These are phyloP conservation scores for Hypholoma fasciculare DNA, from an alignment of 768 basidiomycete genomes.

Conservation along the genomic window DNA sequence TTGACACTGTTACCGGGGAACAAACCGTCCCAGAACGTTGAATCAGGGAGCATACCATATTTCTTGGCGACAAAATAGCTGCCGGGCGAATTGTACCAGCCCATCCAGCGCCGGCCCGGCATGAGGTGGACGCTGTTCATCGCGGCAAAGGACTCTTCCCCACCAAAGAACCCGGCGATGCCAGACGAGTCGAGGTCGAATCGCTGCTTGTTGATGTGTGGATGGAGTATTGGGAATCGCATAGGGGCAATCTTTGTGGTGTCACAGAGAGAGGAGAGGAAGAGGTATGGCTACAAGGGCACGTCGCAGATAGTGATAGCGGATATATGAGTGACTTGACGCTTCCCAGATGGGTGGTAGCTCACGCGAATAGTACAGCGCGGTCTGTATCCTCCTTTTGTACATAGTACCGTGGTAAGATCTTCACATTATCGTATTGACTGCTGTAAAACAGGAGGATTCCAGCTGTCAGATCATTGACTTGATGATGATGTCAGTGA, in stretches of 20 bases:
- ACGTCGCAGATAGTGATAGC: too few relatives aligned
- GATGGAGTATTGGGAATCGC: not conserved
- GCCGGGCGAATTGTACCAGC: constrained; percentile 15
- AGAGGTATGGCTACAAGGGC: too few relatives aligned
- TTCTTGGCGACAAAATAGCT: constrained; percentile 13
- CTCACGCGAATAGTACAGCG: too few relatives aligned
- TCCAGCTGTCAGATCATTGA: too few relatives aligned
- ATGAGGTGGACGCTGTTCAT: constrained; percentile 14
- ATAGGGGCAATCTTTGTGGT: not conserved
- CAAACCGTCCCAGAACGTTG: constrained; percentile 9
- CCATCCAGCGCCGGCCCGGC: constrained; percentile 8
- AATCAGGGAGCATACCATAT: constrained; percentile 6
- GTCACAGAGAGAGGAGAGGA: too few relatives aligned
- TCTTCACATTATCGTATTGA: too few relatives aligned
- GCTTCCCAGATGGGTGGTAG: too few relatives aligned
- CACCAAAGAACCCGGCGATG: constrained; percentile 14
- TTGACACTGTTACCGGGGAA: constrained; percentile 3
- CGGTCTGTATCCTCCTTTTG: too few relatives aligned
- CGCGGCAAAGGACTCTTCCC: constrained; percentile 11
- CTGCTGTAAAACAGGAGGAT: too few relatives aligned
- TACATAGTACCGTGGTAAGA: too few relatives aligned
- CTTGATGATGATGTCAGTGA: too few relatives aligned
- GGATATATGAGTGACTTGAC: too few relatives aligned
- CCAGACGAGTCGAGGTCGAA: constrained; percentile 12
- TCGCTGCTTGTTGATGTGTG: not conserved